These are phyloP conservation scores for Infundibulicybe gibba DNA, from an alignment of 768 basidiomycete genomes.

Conservation along the genomic window DNA sequence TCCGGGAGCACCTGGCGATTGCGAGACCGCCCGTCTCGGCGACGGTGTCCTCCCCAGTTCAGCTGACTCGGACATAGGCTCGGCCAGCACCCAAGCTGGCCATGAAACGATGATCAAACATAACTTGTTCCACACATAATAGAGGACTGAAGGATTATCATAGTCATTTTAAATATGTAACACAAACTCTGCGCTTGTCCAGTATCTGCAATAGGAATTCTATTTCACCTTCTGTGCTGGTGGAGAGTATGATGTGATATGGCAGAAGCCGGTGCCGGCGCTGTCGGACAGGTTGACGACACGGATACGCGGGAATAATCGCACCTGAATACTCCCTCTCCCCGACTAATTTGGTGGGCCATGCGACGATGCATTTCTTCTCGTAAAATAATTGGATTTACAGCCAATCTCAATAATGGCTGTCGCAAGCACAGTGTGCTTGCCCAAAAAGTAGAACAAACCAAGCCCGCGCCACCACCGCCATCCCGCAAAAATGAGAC, in stretches of 20 bases:
- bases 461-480: constrained; percentile 21
- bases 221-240: no score
- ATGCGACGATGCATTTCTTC: constrained; percentile 8
- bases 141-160: no score
- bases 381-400: constrained; percentile 3
- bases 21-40: constrained; percentile 23
- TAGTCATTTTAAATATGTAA: no score
- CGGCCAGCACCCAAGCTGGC: no score
- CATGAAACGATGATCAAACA: no score
- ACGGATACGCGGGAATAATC: no score
- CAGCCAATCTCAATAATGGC: constrained; percentile 23
- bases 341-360: not conserved
- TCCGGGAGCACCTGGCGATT: constrained; percentile 31
- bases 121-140: no score
- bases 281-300: no score
- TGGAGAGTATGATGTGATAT: no score
- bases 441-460: constrained; percentile 34
- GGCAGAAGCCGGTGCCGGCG: no score
- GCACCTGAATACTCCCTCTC: constrained; percentile 2
- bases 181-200: no score
- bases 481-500: constrained; percentile 21
- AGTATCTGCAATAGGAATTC: no score
- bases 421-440: constrained; percentile 35
- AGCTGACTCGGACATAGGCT: constrained; percentile 1
- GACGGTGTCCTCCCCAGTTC: constrained; percentile 28